Percentiles rank a stretch among this genome's conserved stretches.
These are phyloP conservation scores for Arthrobotrys pseudoclavata DNA, from an alignment of 2,329 filamentous ascomycete genomes.

Conservation along the genomic window DNA sequence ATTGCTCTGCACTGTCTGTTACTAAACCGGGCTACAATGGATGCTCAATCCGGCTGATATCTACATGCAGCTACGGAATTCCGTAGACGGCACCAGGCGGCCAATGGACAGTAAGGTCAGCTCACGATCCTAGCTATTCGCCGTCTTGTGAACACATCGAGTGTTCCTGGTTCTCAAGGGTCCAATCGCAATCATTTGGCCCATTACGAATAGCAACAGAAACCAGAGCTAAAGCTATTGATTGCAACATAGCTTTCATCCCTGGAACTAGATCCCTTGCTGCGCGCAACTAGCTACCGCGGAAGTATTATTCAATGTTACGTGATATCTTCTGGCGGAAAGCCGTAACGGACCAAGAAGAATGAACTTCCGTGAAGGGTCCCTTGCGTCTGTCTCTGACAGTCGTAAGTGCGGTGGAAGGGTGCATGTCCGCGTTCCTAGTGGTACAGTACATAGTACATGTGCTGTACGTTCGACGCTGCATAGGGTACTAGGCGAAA, in stretches of 20 bases:
- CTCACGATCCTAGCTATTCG: slow-evolving; percentile 13
- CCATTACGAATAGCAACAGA: neutral
- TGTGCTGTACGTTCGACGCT: slow-evolving; percentile 4
- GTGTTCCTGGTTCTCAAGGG: slow-evolving; percentile 25
- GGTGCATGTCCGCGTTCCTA: neutral
- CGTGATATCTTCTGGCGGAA: slow-evolving; percentile 26
- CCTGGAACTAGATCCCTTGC: slow-evolving; percentile 1
- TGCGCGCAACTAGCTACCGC: neutral
- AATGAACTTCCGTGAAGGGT: slow-evolving; percentile 17
- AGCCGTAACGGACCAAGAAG: slow-evolving; percentile 20
- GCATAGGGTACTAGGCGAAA: slow-evolving; percentile 46
- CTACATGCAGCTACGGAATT: slow-evolving; percentile 43
- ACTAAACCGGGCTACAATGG: slow-evolving; percentile 16
- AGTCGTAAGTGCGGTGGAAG: slow-evolving; percentile 14
- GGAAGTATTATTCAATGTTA: slow-evolving; percentile 7
- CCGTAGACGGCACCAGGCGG: slow-evolving; percentile 50
- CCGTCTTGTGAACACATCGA: slow-evolving; percentile 30
- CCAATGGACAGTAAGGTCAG: slow-evolving; percentile 29
- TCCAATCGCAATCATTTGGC: slow-evolving; percentile 32
- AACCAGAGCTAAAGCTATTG: neutral
- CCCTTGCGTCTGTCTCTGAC: slow-evolving; percentile 8
- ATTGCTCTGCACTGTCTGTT: slow-evolving; percentile 16
- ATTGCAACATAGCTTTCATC: slow-evolving; percentile 8
- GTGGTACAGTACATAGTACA: neutral
- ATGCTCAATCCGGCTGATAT: slow-evolving; percentile 51